Evolutionary conservation across 2,329 filamentous ascomycete species (phyloP).

Genomic region (Sporothrix sp.): DNA sequence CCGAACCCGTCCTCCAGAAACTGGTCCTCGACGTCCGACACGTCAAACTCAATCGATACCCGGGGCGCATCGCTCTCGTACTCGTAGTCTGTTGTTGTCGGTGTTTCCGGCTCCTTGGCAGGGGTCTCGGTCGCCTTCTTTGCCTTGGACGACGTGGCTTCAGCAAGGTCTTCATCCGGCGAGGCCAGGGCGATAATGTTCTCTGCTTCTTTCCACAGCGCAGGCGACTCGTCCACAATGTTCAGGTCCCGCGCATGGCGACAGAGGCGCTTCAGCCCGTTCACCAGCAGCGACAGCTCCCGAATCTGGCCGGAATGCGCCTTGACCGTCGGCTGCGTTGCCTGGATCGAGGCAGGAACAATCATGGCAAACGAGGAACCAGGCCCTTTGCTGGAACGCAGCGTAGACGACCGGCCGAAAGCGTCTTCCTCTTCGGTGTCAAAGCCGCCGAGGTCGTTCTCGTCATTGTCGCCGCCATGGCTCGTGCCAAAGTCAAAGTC

Average conservation of each 20-base stretch:
- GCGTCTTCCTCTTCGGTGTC: conserved; percentile 5
- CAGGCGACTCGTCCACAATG: conserved; percentile 50
- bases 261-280: conserved; percentile 70
- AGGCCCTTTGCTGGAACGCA: conserved; percentile 26
- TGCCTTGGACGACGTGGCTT: neutral
- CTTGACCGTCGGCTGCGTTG: conserved; percentile 71
- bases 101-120: neutral
- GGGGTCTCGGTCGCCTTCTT: neutral
- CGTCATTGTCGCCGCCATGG: conserved; percentile 24
- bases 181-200: conserved; percentile 79
- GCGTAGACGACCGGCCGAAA: neutral
- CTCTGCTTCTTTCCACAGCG: conserved; percentile 71
- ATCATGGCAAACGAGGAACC: conserved; percentile 44
- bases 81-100: conserved; percentile 17
- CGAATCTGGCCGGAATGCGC: conserved; percentile 76
- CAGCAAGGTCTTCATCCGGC: conserved; percentile 48
- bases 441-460: neutral
- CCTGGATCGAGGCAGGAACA: conserved; percentile 71
- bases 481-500: conserved; percentile 66
- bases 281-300: conserved; percentile 71
- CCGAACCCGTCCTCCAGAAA: conserved; percentile 41
- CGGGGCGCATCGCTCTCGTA: conserved; percentile 24
- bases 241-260: conserved; percentile 59
- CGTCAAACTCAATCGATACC: conserved; percentile 31
- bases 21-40: conserved; percentile 32